Base-by-base conservation (phyloP, 1,284 basidiomycete species). In the Naganishia albida region DNA sequence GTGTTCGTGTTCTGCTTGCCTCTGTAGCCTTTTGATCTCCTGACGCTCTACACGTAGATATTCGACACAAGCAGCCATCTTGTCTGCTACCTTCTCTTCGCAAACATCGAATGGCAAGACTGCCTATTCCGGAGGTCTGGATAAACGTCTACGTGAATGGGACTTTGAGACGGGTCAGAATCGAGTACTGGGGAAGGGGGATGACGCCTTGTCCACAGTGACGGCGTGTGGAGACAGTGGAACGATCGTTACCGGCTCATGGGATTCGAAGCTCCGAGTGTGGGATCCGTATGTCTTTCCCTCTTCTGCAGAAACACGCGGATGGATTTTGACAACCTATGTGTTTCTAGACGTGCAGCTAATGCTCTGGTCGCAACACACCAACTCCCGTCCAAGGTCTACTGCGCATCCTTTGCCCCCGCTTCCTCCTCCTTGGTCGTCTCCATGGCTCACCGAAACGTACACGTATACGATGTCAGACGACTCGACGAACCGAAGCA, bases 211-310 rank as follows among this genome's bases (percentile, higher is more conserved):
- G 26, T 74, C 75, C 42, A 72, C 71, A 20, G 72, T 82, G 62
- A 78, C 76, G 20, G 82, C 76, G 75, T 78, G 75, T 65, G 69
- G 74, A 0, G 75, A 81, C 62, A 72, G 76, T 60, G 77, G 80
- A 79, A 70, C 81, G 0, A 81, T 96, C 42, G 84, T 95, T 54
- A 88, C 91, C 0, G 91, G 89, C 15, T 93, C 91, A 23, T 96
- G 93, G 93, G 93, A 97, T 76, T 85, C 87, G 64, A 88, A 90
- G 0, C 71, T 96, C 28, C 87, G 88, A n/a, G 85, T 93, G 72
- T 94, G 90, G 89, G 91, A 94, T 73, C 85, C 90, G 15, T 77
- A 49, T 62, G 76, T 75, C 20, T 26, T 44, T 28, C 42, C 40
- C 40, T 23, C 1, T 20, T 26, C 30, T 49, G 30, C 30, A n/a